Evolutionary conservation across 768 basidiomycete species (phyloP).

Genomic region (Dacryopinax spathularia): DNA sequence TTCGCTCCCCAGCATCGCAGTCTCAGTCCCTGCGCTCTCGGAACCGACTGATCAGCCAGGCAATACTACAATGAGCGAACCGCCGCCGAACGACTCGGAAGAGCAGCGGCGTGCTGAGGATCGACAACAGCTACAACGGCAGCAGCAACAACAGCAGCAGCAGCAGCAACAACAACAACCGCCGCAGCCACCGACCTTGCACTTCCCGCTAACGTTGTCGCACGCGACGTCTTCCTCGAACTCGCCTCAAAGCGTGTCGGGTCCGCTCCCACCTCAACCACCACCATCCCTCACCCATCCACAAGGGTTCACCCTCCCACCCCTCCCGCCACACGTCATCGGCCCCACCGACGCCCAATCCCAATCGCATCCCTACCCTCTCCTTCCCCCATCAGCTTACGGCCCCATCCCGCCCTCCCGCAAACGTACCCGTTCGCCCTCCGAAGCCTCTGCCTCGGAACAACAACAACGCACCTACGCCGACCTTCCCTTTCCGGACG

Average conservation of each 20-base stretch:
- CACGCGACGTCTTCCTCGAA: background rate
- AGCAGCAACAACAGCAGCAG: background rate
- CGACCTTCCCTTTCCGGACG: background rate
- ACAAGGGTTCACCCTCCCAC: background rate
- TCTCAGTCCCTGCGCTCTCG: background rate
- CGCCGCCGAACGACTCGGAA: background rate
- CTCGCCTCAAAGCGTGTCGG: background rate
- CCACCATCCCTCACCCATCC: background rate
- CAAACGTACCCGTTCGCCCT: background rate
- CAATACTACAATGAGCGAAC: background rate
- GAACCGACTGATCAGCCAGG: background rate
- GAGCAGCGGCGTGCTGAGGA: background rate
- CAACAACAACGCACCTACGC: background rate
- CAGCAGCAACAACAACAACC: background rate
- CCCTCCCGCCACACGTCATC: background rate
- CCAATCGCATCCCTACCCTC: background rate
- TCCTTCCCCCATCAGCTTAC: background rate
- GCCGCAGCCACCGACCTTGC: background rate
- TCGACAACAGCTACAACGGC: background rate
- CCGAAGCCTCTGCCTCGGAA: background rate
- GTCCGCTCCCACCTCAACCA: background rate
- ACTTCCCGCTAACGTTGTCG: background rate
- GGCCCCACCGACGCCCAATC: background rate
- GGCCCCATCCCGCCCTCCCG: background rate
- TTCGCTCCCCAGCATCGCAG: background rate